Evolutionary conservation across 805 yeast genomes (phyloP), one percentile per base, ranked within the genome.

Genomic region (Yueomyces sinensis): DNA sequence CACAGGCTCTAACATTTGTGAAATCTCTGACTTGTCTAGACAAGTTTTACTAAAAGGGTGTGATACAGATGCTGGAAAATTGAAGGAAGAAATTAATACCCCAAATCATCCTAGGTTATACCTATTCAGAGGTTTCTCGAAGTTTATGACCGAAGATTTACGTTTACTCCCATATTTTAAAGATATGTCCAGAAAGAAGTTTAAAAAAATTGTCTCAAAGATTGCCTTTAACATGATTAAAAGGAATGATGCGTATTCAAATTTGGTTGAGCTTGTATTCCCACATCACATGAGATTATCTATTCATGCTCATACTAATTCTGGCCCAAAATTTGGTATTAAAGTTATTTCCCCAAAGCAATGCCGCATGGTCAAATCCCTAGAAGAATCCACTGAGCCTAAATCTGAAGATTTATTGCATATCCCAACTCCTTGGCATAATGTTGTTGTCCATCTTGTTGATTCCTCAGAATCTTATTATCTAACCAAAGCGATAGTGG

Each of bases 381-480:
- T 72, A 24, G 56, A 53, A 19, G 54, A 51, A 17, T 34, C 46
- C 19, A 55, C 47, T 14, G 68, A 66, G 33, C 76, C 72, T 2
- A 46, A 46, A 19, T 64, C 57, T 45, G 72, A 68, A 30, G 77
- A 70, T 42, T 55, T 69, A 41, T 61, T 74, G 37, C 80, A 74
- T 49, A 72, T 74, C 38, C 79, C 80, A 33, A 73, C 79, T 0
- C 79, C 80, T 32, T 74, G 79, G 79, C 80, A 73, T 50, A 74
- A 74, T 43, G 58, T 71, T 34, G 63, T 73, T 13, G 66, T 69
- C 18, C 40, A 46, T 18, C 31, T 43, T 9, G 19, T 27, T 16
- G 31, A 31, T 16, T 4, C n/a, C 17, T 11, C 18, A 4, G 13
- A 11, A 9, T 13, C 17, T 16, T 52, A 37, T 37, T 59, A 46